Conservation (phyloP, 495 filamentous ascomycete genomes). For the Parmelia sp. region DNA sequence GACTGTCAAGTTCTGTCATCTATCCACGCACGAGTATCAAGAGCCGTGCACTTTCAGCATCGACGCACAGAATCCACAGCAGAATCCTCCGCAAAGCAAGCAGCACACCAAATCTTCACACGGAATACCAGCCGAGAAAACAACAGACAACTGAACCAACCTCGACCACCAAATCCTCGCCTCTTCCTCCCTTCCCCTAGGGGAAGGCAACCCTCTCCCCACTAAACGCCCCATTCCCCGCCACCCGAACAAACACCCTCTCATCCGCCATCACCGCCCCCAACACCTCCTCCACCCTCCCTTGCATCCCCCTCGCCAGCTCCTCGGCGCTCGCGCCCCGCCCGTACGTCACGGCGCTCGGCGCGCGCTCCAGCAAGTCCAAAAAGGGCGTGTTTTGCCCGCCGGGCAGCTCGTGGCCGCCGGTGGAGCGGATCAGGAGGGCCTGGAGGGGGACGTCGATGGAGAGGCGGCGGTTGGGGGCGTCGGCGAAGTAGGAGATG, state of each 20-base stretch:
- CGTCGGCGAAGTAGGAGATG: background rate
- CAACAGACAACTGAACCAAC: no score
- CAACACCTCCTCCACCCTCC: background rate
- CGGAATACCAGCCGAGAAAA: no score
- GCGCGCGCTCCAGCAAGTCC: background rate
- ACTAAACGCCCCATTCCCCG: background rate
- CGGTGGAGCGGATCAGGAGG: background rate
- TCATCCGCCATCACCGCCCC: background rate
- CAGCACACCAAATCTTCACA: no score
- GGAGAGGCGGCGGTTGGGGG: background rate
- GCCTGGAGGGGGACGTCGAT: background rate
- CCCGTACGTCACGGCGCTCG: background rate
- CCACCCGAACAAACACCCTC: background rate
- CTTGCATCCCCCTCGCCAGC: background rate
- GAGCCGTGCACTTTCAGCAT: no score
- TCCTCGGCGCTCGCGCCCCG: background rate
- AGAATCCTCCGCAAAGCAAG: no score
- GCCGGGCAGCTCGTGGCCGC: background rate
- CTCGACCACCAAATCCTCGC: no score
- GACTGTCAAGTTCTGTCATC: no score
- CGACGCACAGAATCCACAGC: no score
- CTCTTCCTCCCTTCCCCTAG: no score
- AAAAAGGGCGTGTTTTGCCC: background rate
- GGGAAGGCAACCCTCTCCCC: no score
- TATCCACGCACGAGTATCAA: no score